phyloP scores from a whole-genome alignment of 495 filamentous ascomycete species.

The Penicillium coffeae region DNA sequence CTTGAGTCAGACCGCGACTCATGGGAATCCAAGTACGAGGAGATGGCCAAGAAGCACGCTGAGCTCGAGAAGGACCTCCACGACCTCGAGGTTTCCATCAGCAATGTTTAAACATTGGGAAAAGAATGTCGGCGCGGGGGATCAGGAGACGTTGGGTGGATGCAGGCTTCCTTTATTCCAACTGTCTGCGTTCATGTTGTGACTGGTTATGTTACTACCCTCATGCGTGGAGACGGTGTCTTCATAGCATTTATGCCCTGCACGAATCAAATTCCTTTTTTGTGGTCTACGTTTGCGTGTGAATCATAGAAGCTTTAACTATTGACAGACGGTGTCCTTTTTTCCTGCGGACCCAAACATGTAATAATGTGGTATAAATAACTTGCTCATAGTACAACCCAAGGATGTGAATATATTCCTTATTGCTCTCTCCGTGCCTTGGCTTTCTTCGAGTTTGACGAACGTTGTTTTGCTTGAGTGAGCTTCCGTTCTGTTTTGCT shows the following conservation, averaged over 20 bases:
- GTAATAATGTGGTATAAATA: conserved; percentile 15
- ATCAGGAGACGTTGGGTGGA: conserved; percentile 29
- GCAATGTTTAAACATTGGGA: conserved; percentile 66
- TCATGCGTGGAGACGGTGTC: conserved; percentile 24
- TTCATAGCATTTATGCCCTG: conserved; percentile 14
- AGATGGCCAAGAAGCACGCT: conserved; percentile 84
- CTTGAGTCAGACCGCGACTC: conserved; percentile 82
- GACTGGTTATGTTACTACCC: conserved; percentile 22
- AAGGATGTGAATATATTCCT: conserved; percentile 1
- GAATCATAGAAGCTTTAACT: conserved; percentile 13
- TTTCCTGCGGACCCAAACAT: not conserved
- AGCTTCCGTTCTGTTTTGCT: conserved; percentile 74
- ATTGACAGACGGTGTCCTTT: conserved; percentile 6
- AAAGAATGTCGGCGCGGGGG: conserved; percentile 22
- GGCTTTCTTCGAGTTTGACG: conserved; percentile 51
- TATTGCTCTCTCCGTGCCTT: conserved; percentile 38
- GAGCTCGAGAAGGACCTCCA: conserved; percentile 87
- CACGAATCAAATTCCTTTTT: conserved; percentile 14
- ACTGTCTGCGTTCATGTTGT: conserved; percentile 25
- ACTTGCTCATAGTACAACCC: not conserved
- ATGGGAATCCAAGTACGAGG: conserved; percentile 97
- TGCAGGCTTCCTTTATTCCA: conserved; percentile 22
- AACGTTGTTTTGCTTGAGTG: conserved; percentile 61
- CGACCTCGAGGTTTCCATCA: conserved; percentile 81
- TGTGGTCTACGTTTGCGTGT: conserved; percentile 8